phyloP scores from a whole-genome alignment of 1,284 basidiomycete genomes.

The Schizophyllum amplum region DNA sequence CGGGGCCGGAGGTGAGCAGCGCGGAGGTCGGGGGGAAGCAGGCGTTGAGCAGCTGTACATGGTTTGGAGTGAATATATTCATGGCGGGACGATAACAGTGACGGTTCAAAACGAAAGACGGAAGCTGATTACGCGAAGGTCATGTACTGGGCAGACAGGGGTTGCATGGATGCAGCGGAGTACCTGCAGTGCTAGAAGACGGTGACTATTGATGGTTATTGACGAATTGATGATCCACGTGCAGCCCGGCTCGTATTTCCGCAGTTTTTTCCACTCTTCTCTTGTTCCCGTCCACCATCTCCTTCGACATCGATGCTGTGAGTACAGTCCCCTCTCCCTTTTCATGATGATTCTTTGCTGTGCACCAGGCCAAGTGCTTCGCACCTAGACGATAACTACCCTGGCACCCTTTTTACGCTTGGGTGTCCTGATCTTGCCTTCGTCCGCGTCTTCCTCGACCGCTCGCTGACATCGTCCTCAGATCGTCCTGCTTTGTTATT shows the following conservation, averaged over 20 bases:
- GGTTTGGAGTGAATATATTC: conserved; percentile 73
- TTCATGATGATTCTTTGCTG: conserved; percentile 37
- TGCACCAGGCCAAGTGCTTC: conserved; percentile 45
- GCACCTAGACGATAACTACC: conserved; percentile 34
- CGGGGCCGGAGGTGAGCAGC: conserved; percentile 67
- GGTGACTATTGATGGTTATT: not conserved
- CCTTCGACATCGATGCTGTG: conserved; percentile 2
- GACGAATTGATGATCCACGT: not conserved
- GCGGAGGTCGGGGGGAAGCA: conserved; percentile 87
- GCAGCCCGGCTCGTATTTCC: conserved; percentile 1
- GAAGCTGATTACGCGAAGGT: conserved; percentile 13
- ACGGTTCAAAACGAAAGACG: conserved; percentile 4
- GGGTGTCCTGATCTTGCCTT: conserved; percentile 32
- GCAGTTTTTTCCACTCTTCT: not conserved
- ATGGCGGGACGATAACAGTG: conserved; percentile 18
- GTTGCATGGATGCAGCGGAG: not conserved
- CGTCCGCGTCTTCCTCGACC: not conserved
- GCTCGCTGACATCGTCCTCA: not conserved
- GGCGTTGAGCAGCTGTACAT: conserved; percentile 79
- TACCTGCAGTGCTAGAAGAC: not conserved
- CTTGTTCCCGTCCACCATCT: conserved; percentile 1
- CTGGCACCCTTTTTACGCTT: conserved; percentile 39
- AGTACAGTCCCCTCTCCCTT: conserved; percentile 10
- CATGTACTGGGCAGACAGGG: conserved; percentile 2
- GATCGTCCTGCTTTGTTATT: not conserved